phyloP scores from a whole-genome alignment of 495 filamentous ascomycete genomes.

The Aspergillus diversus region DNA sequence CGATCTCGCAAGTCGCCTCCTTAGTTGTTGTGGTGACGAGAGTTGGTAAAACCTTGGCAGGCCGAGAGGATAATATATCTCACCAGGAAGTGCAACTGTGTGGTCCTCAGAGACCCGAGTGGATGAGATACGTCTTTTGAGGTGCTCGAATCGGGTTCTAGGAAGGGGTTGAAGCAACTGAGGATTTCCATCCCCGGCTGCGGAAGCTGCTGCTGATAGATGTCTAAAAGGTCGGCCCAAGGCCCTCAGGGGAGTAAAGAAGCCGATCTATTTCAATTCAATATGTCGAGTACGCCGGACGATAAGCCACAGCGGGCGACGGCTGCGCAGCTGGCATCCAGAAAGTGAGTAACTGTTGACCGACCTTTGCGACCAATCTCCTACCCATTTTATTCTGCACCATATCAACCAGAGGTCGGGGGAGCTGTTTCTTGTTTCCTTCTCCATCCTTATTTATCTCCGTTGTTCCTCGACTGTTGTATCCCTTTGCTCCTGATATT shows the following conservation, averaged over 20 bases:
- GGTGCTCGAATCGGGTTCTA: constrained; percentile 13
- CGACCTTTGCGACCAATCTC: constrained; percentile 24
- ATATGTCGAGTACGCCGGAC: constrained; percentile 48
- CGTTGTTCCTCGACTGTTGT: not conserved
- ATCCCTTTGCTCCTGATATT: not conserved
- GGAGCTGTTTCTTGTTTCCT: not conserved
- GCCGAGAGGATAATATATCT: constrained; percentile 1
- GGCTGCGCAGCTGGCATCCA: constrained; percentile 54
- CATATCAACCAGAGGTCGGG: not conserved
- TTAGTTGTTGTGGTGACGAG: constrained; percentile 20
- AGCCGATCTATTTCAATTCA: constrained; percentile 32
- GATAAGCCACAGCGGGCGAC: constrained; percentile 54
- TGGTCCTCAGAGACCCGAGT: constrained; percentile 5
- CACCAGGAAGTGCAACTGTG: constrained; percentile 1
- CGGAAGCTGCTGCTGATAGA: constrained; percentile 23
- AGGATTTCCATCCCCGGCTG: constrained; percentile 5
- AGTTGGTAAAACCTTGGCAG: not conserved
- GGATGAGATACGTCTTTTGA: constrained; percentile 21
- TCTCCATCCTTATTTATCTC: constrained; percentile 17
- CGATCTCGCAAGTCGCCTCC: constrained; percentile 15
- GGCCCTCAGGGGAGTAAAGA: constrained; percentile 43
- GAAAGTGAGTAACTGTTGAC: constrained; percentile 52
- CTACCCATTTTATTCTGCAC: constrained; percentile 9
- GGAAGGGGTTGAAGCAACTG: constrained; percentile 21
- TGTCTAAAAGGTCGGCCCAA: constrained; percentile 45